Conservation (phyloP, 140 eudicot genomes). For the Oenanthe javanica region DNA sequence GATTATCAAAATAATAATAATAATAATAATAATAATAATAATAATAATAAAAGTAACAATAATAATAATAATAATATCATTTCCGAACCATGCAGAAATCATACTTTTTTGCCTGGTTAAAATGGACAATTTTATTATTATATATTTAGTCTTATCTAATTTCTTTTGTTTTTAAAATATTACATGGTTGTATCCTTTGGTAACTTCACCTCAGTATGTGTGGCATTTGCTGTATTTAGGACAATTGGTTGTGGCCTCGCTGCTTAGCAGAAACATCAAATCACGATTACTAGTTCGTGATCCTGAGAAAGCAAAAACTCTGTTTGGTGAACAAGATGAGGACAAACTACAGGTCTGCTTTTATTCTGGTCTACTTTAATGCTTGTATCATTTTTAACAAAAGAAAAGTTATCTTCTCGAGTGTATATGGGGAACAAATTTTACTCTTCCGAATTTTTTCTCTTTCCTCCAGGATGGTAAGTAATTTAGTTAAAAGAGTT, state of each 20-base stretch:
- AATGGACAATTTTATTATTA: not conserved
- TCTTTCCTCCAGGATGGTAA: conserved; percentile 14
- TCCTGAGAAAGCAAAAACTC: conserved; percentile 71
- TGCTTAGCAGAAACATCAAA: conserved; percentile 61
- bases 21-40: too few species aligned
- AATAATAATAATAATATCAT: too few species aligned
- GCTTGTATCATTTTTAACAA: not conserved
- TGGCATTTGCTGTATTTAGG: conserved; percentile 37
- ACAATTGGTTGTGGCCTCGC: conserved; percentile 79
- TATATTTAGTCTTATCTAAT: not conserved
- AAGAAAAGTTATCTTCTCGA: not conserved
- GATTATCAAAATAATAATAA: too few species aligned
- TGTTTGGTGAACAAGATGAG: conserved; percentile 84
- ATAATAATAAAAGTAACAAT: too few species aligned
- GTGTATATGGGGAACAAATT: not conserved
- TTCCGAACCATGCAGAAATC: not conserved
- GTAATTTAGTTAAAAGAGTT: conserved; percentile 24
- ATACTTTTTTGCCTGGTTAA: not conserved
- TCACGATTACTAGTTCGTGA: conserved; percentile 69
- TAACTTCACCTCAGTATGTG: not conserved
- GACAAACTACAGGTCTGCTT: conserved; percentile 63
- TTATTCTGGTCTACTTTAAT: not conserved
- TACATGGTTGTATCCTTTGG: not conserved
- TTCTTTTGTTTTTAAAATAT: not conserved
- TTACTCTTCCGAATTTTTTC: conserved; percentile 2